Evolutionary conservation across 768 basidiomycete species (phyloP), one percentile per base, ranked within the genome.

Genomic region (Termitomyces sp.): DNA sequence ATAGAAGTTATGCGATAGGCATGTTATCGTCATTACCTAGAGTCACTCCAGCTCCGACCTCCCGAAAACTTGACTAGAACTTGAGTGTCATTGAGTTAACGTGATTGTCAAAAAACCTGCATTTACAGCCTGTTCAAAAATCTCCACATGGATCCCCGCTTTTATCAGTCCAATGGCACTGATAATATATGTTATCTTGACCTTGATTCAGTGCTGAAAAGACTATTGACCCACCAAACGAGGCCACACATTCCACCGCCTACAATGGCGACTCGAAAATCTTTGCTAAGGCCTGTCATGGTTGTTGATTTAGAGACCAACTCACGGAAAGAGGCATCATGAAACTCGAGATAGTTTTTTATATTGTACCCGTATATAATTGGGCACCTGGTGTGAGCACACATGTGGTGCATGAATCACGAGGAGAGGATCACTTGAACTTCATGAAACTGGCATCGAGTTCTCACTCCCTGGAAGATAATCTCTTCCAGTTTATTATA

Each of bases 161-260:
- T 67, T 71, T 18, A 63, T 49, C 22, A 85, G 71, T 29, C 70
- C 76, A 48, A 77, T 70, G 2, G 82, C 81, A 56, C 74, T 74
- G 27, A 24, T 20, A 41, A 22, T 27, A 22, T 27, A 39, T 7
- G 9, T 53, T 14, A 36, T 32, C 24, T 24, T 41, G 39, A n/a
- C 39, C 32, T 12, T n/a, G n/a, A 12, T 29, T 34, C 18, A 41
- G 9, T 6, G 55, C 20, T 9, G 48, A n/a, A 49, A 22, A n/a
- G 24, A 3, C 26, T 8, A 20, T 37, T 7, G 36, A 58, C 59
- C 32, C 57, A 72, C 73, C 75, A 77, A 2, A 77, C 71, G 16
- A 85, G 66, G 10, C 82, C 81, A 56, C 76, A 78, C 66, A 84
- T 76, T 7, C 84, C 82, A 16, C 82, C 82, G 26, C 83, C 83